A percentile compares a stretch with the other conserved stretches of the same genome.
Conservation (phyloP, 148 eudicot genomes). For the Fagopyrum homotropicum region DNA sequence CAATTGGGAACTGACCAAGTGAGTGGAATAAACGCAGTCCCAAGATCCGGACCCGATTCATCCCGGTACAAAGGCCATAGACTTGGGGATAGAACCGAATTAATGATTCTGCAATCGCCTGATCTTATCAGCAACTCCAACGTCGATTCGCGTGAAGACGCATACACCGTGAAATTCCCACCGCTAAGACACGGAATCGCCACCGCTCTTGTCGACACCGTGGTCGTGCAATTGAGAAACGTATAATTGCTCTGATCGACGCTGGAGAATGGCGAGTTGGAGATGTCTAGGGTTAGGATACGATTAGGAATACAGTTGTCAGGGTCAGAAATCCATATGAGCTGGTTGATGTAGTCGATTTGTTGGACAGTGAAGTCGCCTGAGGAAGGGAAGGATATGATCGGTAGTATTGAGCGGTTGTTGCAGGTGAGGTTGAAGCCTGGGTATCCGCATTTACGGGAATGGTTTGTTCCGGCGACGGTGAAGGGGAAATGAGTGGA, state of each 20-base stretch:
- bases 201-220: background rate
- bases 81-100: slow-evolving; percentile 20
- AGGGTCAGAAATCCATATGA: slow-evolving; percentile 45
- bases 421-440: slow-evolving; percentile 58
- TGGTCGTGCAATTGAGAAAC: slow-evolving; percentile 36
- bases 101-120: slow-evolving; percentile 4
- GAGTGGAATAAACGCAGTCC: slow-evolving; percentile 22
- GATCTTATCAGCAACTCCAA: background rate
- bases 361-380: slow-evolving; percentile 24
- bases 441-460: slow-evolving; percentile 39
- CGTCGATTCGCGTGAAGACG: background rate
- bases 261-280: slow-evolving; percentile 26
- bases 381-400: slow-evolving; percentile 31
- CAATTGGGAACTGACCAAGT: slow-evolving; percentile 31
- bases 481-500: slow-evolving; percentile 55
- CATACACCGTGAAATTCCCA: slow-evolving; percentile 11
- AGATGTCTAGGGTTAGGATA: slow-evolving; percentile 18
- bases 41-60: slow-evolving; percentile 14
- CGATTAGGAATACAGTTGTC: slow-evolving; percentile 32
- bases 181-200: background rate
- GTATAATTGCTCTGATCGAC: slow-evolving; percentile 11
- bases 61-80: slow-evolving; percentile 11
- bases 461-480: slow-evolving; percentile 4
- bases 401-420: slow-evolving; percentile 21
- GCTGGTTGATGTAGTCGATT: slow-evolving; percentile 35